A percentile compares a stretch with the other conserved stretches of the same genome.
Evolutionary conservation across 2,329 filamentous ascomycete genomes (phyloP).

Genomic region (Aspergillus brasiliensis): DNA sequence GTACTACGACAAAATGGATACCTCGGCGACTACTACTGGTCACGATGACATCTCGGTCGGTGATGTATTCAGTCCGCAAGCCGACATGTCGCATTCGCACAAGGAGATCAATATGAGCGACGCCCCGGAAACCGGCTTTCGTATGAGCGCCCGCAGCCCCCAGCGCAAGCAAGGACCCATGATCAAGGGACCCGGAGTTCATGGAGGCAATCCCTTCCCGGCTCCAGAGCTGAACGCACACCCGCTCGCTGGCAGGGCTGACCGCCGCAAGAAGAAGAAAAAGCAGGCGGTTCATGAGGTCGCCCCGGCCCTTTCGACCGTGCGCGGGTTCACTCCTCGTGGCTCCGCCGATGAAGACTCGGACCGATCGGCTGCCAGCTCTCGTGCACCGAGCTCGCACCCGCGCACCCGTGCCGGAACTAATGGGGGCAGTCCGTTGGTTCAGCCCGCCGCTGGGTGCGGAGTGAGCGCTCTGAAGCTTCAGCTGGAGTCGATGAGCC

Average conservation of each 20-base stretch:
- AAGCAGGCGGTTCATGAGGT: slow-evolving; percentile 37
- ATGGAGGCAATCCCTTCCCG: slow-evolving; percentile 31
- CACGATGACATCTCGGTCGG: slow-evolving; percentile 41
- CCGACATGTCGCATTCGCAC: slow-evolving; percentile 32
- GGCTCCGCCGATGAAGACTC: slow-evolving; percentile 51
- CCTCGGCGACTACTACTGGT: slow-evolving; percentile 18
- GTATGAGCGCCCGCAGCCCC: slow-evolving; percentile 31
- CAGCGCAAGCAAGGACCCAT: slow-evolving; percentile 22
- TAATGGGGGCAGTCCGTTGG: slow-evolving; percentile 48
- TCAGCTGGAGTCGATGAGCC: slow-evolving; percentile 75
- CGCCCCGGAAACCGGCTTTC: slow-evolving; percentile 27
- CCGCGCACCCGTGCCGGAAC: slow-evolving; percentile 29
- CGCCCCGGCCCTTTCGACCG: slow-evolving; percentile 41
- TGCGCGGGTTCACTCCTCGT: slow-evolving; percentile 47
- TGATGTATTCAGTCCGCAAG: slow-evolving; percentile 44
- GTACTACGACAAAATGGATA: slow-evolving; percentile 24
- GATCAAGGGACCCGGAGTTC: slow-evolving; percentile 11
- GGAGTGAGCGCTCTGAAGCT: slow-evolving; percentile 82
- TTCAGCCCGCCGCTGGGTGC: slow-evolving; percentile 57
- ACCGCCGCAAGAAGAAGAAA: slow-evolving; percentile 44
- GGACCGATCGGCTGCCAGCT: slow-evolving; percentile 45
- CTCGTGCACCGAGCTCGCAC: slow-evolving; percentile 35
- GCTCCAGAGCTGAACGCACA: slow-evolving; percentile 31
- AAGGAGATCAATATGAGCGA: slow-evolving; percentile 25
- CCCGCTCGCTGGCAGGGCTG: slow-evolving; percentile 28